Evolutionary conservation across 352 stramenopile species (phyloP).

Genomic region (Plasmopara halstedii): DNA sequence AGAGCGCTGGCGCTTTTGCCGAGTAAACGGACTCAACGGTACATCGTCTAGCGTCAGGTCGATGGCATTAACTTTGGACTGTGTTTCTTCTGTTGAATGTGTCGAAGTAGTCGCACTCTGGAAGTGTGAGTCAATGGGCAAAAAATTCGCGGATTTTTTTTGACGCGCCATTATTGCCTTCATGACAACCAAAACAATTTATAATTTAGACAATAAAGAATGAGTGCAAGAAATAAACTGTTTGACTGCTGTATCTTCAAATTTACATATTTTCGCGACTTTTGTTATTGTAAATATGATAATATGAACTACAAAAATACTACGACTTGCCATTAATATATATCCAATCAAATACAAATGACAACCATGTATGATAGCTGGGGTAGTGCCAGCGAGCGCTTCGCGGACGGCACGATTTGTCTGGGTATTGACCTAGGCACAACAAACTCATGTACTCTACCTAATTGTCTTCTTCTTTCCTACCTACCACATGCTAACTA

Average conservation of each 20-base stretch:
- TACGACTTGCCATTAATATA: no score
- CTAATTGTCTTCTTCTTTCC: background rate
- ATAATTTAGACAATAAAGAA: no score
- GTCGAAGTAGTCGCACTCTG: constrained; percentile 17
- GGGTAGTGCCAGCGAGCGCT: constrained; percentile 57
- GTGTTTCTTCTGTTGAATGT: constrained; percentile 2
- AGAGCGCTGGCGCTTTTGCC: constrained; percentile 7
- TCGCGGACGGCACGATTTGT: constrained; percentile 63
- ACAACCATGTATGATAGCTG: constrained; percentile 59
- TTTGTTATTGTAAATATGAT: no score
- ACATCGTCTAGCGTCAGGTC: constrained; percentile 29
- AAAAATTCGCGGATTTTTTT: constrained; percentile 18
- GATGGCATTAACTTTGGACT: constrained; percentile 23
- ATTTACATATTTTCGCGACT: no score
- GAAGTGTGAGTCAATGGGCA: constrained; percentile 55
- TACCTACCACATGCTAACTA: background rate
- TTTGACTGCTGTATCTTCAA: no score
- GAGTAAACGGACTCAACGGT: constrained; percentile 1
- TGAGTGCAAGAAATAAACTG: no score
- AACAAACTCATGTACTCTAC: constrained; percentile 95
- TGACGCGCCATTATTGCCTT: constrained; percentile 1
- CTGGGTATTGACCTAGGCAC: constrained; percentile 99
- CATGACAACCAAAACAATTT: no score
- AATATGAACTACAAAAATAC: no score
- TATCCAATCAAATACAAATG: background rate